Base-by-base conservation (phyloP, 192 early-diverging fungal species). In the Podila epigama region DNA sequence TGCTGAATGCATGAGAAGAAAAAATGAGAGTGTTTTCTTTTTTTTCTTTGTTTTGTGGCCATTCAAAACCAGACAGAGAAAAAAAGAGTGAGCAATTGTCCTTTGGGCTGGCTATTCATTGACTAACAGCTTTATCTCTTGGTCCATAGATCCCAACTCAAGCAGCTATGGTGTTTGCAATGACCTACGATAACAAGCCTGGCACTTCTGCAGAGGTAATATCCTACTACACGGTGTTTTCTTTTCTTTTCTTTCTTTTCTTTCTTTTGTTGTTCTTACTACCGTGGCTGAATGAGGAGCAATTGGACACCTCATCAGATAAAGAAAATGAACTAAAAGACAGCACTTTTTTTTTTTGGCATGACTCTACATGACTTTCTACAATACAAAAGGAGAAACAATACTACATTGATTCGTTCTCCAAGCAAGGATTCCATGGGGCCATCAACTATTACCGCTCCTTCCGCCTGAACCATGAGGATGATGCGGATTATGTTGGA, bases 361-460 rank as follows among this genome's bases (percentile, higher is more conserved):
- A n/a, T n/a, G n/a, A n/a, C n/a, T n/a, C n/a, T n/a, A n/a, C n/a
- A n/a, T n/a, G n/a, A n/a, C n/a, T n/a, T 50, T 33, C 33, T 22
- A 2, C 70, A 12, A 35, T 63, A 57, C 51, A 72, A 41, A 51
- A 82, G 58, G 86, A 89, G 50, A 62, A 84, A n/a, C 61, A 84
- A 11, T 89, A 87, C 54, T 90, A 90, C 57, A 72, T 83, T 25
- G 60, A 83, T 0, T n/a, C 67, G 11, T 85, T 66, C 48, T 35
- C 79, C 8, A 42, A 68, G 10, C 58, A 52, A 18, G 82, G 86
- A 10, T 81, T 87, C 36, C 84, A 89, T 53, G 88, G 89, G 3
- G 70, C 69, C 12, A 67, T 87, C 48, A 89, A 92, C 78, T 89
- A 79, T 52, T 90, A 90, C 69, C 78, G 80, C 27, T 44, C 61